phyloP scores from a whole-genome alignment of 768 basidiomycete genomes.

The Jaapia argillacea region DNA sequence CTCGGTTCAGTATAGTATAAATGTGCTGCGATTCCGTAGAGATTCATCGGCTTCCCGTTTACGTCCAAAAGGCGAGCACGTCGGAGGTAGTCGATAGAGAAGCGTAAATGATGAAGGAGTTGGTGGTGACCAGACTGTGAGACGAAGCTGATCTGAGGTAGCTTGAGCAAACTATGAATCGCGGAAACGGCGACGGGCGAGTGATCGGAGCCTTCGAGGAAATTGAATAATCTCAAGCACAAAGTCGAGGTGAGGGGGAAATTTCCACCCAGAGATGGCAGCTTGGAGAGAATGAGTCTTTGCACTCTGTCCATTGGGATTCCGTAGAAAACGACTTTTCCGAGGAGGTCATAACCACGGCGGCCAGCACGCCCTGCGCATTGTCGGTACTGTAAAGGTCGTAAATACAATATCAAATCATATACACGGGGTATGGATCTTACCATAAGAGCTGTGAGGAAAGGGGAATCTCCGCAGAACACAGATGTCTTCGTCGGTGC shows the following conservation, averaged over 20 bases:
- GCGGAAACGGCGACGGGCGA: conserved; percentile 37
- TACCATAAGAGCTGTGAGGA: conserved; percentile 50
- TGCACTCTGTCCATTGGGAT: conserved; percentile 53
- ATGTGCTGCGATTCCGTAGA: conserved; percentile 43
- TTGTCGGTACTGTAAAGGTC: conserved; percentile 53
- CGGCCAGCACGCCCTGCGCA: conserved; percentile 67
- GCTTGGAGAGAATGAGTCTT: conserved; percentile 50
- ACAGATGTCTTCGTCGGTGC: conserved; percentile 59
- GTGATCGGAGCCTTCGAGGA: conserved; percentile 50
- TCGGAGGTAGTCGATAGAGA: conserved; percentile 63
- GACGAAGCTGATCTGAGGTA: conserved; percentile 50
- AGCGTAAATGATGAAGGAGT: conserved; percentile 54
- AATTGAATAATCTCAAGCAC: conserved; percentile 51
- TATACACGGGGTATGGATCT: conserved; percentile 6
- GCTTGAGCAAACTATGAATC: conserved; percentile 39
- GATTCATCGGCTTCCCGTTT: conserved; percentile 45
- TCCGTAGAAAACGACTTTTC: conserved; percentile 68
- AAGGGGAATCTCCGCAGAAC: conserved; percentile 56
- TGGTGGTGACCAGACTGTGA: conserved; percentile 47
- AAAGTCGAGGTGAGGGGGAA: conserved; percentile 64
- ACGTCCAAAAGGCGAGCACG: conserved; percentile 42
- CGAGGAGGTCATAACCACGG: conserved; percentile 58
- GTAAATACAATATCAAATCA: conserved; percentile 7
- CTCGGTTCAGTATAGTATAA: conserved; percentile 61
- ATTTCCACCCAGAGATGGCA: conserved; percentile 50